Base-by-base conservation (phyloP, 1,284 basidiomycete species). In the Apiotrichum sp. region DNA sequence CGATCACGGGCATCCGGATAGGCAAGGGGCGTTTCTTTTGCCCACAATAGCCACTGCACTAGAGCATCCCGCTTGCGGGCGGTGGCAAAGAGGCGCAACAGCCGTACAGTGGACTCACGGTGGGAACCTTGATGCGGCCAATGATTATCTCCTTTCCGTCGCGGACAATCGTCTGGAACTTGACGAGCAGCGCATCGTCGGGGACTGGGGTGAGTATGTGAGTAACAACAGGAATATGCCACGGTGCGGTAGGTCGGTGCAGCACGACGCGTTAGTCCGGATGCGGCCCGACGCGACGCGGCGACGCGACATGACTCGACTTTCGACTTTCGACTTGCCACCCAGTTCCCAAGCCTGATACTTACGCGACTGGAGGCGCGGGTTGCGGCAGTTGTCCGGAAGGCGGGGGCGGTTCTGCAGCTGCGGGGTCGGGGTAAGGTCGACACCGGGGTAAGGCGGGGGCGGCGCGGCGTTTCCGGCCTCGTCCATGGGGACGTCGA, bases 91-190 rank as follows among this genome's bases (percentile, higher is more conserved):
- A 14, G 6, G 22, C 22, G 22, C 22, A 22, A 22, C 22, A 22
- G 22, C 22, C 22, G 22, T 22, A 22, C 31, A 36, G 6, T 5
- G 29, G 7, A 78, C 84, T 67, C 75, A 90, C 87, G 51, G 91
- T 95, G 47, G 88, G 88, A 53, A 97, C 88, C 80, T 98, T 98
- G 77, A 98, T 82, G 60, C 95, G 81, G 8, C 92, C 95, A 56
- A 92, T 89, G 58, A 90, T 82, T 66, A 93, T 91, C 77, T 90
- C 85, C 71, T 84, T 83, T 29, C 84, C 86, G 68, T 90, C 87
- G 57, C 87, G 84, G 67, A 84, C 85, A 57, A 91, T 83, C 52
- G 87, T 84, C 78, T 89, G 88, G 70, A 89, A 89, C 77, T 90
- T 91, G 63, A 90, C 87, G 39, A 75, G 66, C 13, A 63, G 60